Conservation (phyloP, 768 basidiomycete genomes). For the Suillus variegatus region DNA sequence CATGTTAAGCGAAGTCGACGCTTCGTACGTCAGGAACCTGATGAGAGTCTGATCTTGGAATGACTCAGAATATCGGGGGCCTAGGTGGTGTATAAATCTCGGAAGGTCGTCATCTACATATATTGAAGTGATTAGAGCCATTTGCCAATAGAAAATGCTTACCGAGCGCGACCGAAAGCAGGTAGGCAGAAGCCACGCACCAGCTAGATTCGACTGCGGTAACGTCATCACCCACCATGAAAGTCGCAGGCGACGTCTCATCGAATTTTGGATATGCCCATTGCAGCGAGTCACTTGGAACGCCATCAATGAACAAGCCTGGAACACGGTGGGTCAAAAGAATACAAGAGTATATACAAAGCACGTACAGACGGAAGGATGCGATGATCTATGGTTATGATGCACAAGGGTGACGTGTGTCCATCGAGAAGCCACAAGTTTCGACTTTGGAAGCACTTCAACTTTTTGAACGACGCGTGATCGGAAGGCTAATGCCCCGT, state of each 20-base stretch:
- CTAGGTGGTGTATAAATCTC: slow-evolving; percentile 77
- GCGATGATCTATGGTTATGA: slow-evolving; percentile 54
- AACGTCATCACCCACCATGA: slow-evolving; percentile 58
- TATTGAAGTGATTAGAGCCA: slow-evolving; percentile 17
- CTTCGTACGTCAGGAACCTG: slow-evolving; percentile 83
- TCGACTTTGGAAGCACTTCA: slow-evolving; percentile 45
- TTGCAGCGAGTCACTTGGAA: slow-evolving; percentile 60
- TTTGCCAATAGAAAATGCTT: slow-evolving; percentile 8
- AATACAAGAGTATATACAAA: background rate
- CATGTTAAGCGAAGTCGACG: slow-evolving; percentile 82
- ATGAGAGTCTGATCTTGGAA: slow-evolving; percentile 73
- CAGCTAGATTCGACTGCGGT: slow-evolving; percentile 43
- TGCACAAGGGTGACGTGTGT: slow-evolving; percentile 71
- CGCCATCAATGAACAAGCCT: slow-evolving; percentile 80
- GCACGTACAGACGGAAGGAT: slow-evolving; percentile 61
- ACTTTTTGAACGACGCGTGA: slow-evolving; percentile 41
- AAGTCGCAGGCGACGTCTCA: slow-evolving; percentile 40
- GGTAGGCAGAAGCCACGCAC: slow-evolving; percentile 68
- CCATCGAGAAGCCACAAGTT: slow-evolving; percentile 62
- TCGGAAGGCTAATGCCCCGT: slow-evolving; percentile 57
- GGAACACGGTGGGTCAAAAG: slow-evolving; percentile 10
- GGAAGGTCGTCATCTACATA: slow-evolving; percentile 65
- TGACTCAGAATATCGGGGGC: slow-evolving; percentile 73
- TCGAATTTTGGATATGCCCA: slow-evolving; percentile 60
- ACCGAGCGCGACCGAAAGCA: slow-evolving; percentile 64